Evolutionary conservation across 164 flowering plant species (phyloP).

Genomic region (Malania oleifera): DNA sequence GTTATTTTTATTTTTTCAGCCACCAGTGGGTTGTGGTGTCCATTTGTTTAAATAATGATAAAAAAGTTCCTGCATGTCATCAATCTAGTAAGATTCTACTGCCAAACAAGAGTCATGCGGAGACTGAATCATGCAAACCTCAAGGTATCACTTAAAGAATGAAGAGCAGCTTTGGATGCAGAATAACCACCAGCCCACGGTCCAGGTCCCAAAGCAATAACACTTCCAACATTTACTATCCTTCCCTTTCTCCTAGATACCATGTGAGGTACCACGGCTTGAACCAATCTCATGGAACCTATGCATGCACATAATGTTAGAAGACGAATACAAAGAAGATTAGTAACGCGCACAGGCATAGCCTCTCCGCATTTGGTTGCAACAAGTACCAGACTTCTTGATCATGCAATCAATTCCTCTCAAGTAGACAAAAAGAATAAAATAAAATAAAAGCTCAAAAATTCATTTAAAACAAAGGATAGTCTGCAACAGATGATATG

Average conservation of each 20-base stretch:
- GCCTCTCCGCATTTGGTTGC: not conserved
- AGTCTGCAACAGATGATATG: too few relatives aligned
- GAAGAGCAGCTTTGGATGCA: conserved; percentile 86
- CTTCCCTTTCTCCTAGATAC: conserved; percentile 71
- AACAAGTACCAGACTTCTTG: not conserved
- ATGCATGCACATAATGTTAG: conserved; percentile 1
- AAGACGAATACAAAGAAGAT: too few relatives aligned
- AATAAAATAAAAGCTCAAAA: too few relatives aligned
- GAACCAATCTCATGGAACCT: conserved; percentile 82
- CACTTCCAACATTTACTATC: conserved; percentile 85
- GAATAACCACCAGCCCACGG: conserved; percentile 91
- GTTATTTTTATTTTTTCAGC: too few relatives aligned
- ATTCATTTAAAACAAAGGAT: too few relatives aligned
- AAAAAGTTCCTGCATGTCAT: too few relatives aligned
- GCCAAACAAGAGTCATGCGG: too few relatives aligned
- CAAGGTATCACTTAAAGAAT: conserved; percentile 68
- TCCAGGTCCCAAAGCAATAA: conserved; percentile 60
- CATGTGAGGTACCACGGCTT: conserved; percentile 93
- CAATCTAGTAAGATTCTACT: too few relatives aligned
- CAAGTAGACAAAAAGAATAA: not conserved
- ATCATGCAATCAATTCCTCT: not conserved
- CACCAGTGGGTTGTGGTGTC: too few relatives aligned
- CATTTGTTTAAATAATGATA: too few relatives aligned
- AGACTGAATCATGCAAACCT: conserved; percentile 64
- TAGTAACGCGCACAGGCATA: too few relatives aligned